Evolutionary conservation across 2,329 filamentous ascomycete genomes (phyloP), one percentile per base, ranked within the genome.

Genomic region (Alternaria solani): DNA sequence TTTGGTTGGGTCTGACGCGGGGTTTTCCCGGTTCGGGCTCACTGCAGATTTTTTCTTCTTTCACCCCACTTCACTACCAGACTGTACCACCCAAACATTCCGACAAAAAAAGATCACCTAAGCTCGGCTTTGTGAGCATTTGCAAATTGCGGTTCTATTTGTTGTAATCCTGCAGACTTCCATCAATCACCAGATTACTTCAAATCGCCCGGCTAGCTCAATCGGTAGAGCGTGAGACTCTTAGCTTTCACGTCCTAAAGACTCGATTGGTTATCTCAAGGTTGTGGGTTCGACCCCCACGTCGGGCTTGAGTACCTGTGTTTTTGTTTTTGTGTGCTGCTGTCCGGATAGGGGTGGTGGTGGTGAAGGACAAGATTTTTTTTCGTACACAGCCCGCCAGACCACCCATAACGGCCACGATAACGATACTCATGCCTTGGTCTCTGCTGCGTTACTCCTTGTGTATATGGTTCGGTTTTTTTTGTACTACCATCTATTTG

Each of bases 171-270:
- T n/a, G n/a, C n/a, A n/a, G n/a, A n/a, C n/a, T n/a, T 23, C 0
- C n/a, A 51, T 51, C 34, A 51, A 49, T 49, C 20, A 34, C 3
- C 7, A 18, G 20, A 25, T 49, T 26, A n/a, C 46, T 36, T 38
- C 46, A 36, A 38, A 49, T 39, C 23, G 64, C 64, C 64, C 55
- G 63, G 64, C 57, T 67, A 62, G 64, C 74, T 74, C 72, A 77
- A 78, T 78, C 76, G 76, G 75, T 78, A 78, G 76, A 76, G 76
- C 76, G 74, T 78, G 70, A 78, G 76, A 77, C 75, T 78, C 75
- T 78, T 78, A 77, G 59, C 49, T 51, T 51, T 51, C 49, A 51
- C 49, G 49, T 51, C 49, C 34, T 51, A 26, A 51, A 51, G 49
- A 51, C 49, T 39, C 49, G 49, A 51, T 51, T 51, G 49, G 49